Conservation (phyloP, 352 stramenopile species). For the Globisporangium recalcitrans region DNA sequence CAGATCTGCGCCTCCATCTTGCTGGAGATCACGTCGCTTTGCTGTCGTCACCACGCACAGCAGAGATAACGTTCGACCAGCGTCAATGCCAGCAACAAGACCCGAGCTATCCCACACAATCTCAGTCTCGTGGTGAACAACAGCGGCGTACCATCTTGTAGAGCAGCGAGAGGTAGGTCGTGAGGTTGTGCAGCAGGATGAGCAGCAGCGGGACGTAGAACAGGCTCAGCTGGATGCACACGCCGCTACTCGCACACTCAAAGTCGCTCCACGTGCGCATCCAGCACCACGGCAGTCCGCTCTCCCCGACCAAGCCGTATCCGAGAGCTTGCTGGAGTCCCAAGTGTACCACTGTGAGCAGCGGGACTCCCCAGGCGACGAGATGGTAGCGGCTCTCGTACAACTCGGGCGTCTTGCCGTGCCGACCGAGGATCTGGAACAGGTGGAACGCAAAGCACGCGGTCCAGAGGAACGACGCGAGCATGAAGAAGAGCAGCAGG, state of each 20-base stretch:
- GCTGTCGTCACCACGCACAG: neutral
- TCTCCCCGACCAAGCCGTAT: constrained; percentile 50
- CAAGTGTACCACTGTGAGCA: constrained; percentile 39
- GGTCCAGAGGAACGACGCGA: constrained; percentile 69
- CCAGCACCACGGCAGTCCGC: constrained; percentile 71
- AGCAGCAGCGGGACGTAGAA: constrained; percentile 56
- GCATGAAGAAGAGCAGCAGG: constrained; percentile 55
- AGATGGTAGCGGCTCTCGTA: constrained; percentile 70
- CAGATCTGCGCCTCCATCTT: constrained; percentile 65
- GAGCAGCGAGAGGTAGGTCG: constrained; percentile 53
- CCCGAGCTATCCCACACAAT: too few species aligned
- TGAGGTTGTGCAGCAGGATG: constrained; percentile 52
- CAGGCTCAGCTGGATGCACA: constrained; percentile 54
- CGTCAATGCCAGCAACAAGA: neutral
- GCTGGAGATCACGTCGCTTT: constrained; percentile 57
- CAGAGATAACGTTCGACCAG: neutral
- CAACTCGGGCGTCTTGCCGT: constrained; percentile 49
- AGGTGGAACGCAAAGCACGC: constrained; percentile 77
- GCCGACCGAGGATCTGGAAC: constrained; percentile 52
- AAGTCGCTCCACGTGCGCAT: constrained; percentile 63
- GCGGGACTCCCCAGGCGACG: constrained; percentile 57
- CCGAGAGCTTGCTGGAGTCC: constrained; percentile 36
- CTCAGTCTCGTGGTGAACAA: neutral
- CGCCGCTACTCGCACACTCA: constrained; percentile 40
- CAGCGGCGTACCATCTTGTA: constrained; percentile 42